Percentiles rank a stretch among this genome's conserved stretches.
These are phyloP conservation scores for Lipomyces yamanashiensis DNA, from an alignment of 805 yeast species.

Conservation along the genomic window DNA sequence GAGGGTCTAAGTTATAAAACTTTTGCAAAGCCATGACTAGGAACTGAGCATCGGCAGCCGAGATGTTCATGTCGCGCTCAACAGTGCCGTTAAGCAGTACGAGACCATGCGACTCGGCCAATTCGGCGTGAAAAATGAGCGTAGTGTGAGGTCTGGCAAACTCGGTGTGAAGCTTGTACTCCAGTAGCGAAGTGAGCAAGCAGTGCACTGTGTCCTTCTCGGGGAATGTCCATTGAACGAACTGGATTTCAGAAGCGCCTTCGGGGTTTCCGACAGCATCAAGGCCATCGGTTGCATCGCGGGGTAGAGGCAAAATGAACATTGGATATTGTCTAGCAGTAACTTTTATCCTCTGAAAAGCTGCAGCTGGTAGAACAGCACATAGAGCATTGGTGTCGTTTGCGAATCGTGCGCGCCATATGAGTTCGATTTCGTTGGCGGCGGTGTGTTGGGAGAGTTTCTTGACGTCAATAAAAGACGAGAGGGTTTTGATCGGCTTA, in stretches of 20 bases:
- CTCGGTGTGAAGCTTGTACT: constrained; percentile 86
- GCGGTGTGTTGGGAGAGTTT: constrained; percentile 61
- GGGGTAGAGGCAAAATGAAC: constrained; percentile 89
- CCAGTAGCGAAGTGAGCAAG: constrained; percentile 87
- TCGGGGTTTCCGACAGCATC: constrained; percentile 37
- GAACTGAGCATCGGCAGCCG: constrained; percentile 75
- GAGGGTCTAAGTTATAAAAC: constrained; percentile 55
- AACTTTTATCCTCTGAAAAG: constrained; percentile 65
- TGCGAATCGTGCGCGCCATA: constrained; percentile 90
- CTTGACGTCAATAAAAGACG: constrained; percentile 70
- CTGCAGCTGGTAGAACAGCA: constrained; percentile 63
- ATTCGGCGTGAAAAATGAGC: constrained; percentile 81
- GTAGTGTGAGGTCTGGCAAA: constrained; percentile 96
- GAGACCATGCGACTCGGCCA: constrained; percentile 59
- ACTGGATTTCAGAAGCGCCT: constrained; percentile 73
- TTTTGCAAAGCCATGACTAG: constrained; percentile 76
- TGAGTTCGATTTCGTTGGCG: constrained; percentile 64
- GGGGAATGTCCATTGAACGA: constrained; percentile 90
- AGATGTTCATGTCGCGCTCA: constrained; percentile 66
- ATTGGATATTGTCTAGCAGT: constrained; percentile 76
- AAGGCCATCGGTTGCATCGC: constrained; percentile 45
- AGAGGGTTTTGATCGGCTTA: constrained; percentile 63
- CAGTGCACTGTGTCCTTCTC: constrained; percentile 86
- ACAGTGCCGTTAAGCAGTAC: constrained; percentile 87
- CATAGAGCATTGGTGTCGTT: constrained; percentile 61